Percentiles rank a stretch among this genome's conserved stretches.
phyloP scores from a whole-genome alignment of 805 yeast genomes.

The Allodekkera sacchari region DNA sequence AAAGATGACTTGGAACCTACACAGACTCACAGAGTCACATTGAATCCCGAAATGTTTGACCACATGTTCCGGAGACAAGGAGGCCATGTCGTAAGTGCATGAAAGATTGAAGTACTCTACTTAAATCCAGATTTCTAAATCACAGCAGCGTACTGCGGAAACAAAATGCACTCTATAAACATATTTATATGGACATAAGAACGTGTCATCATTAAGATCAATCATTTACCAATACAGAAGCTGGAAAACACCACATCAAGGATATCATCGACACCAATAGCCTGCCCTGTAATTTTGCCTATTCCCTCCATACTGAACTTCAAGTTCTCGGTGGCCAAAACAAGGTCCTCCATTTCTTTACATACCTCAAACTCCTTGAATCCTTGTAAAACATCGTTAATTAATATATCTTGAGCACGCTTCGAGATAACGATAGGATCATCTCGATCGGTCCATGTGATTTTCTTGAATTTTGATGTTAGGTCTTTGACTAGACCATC shows the following conservation, averaged over 20 bases:
- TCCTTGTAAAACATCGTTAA: slow-evolving; percentile 70
- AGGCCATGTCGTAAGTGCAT: no score
- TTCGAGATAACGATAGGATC: slow-evolving; percentile 69
- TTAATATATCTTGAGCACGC: slow-evolving; percentile 66
- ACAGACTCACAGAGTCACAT: no score
- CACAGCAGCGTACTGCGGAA: no score
- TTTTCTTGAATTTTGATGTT: slow-evolving; percentile 34
- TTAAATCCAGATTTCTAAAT: no score
- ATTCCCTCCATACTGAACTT: slow-evolving; percentile 73
- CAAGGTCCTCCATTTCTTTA: slow-evolving; percentile 56
- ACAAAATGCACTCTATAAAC: no score
- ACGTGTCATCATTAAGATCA: no score
- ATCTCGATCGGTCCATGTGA: slow-evolving; percentile 41
- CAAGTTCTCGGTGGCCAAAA: slow-evolving; percentile 71
- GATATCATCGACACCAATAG: slow-evolving; percentile 84
- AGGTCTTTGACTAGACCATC: slow-evolving; percentile 34
- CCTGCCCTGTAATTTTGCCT: slow-evolving; percentile 86
- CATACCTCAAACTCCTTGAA: slow-evolving; percentile 52
- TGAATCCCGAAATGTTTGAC: no score
- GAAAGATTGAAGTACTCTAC: no score
- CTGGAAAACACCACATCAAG: slow-evolving; percentile 85
- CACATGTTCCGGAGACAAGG: no score
- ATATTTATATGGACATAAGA: no score
- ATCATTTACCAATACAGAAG: slow-evolving; percentile 89
- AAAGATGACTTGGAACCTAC: no score